These are phyloP conservation scores for Corynascus novoguineensis DNA, from an alignment of 495 filamentous ascomycete species.

Conservation along the genomic window DNA sequence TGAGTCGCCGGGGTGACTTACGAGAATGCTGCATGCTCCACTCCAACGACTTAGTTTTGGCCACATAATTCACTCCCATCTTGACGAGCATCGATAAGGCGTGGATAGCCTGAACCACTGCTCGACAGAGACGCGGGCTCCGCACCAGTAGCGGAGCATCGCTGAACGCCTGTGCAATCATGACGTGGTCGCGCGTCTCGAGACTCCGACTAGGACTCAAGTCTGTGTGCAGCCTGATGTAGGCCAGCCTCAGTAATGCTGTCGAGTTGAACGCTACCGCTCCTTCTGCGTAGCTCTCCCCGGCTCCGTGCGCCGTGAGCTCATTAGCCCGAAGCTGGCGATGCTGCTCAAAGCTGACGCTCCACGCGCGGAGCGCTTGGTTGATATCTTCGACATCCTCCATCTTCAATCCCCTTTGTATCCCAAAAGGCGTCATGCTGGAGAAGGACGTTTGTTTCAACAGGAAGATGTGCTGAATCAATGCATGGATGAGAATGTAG, in stretches of 20 bases:
- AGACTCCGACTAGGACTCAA: conserved; percentile 57
- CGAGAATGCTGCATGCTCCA: conserved; percentile 68
- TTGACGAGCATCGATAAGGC: conserved; percentile 63
- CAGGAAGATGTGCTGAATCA: conserved; percentile 65
- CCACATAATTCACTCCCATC: conserved; percentile 62
- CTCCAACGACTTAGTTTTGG: conserved; percentile 59
- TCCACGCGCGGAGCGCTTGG: conserved; percentile 59
- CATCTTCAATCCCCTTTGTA: conserved; percentile 42
- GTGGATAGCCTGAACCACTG: conserved; percentile 63
- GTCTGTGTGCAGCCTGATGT: conserved; percentile 63
- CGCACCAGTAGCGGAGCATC: conserved; percentile 55
- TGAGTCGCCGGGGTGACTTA: conserved; percentile 25
- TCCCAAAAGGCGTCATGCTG: conserved; percentile 39
- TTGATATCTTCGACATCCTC: conserved; percentile 53
- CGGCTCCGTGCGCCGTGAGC: conserved; percentile 25
- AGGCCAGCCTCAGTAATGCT: conserved; percentile 59
- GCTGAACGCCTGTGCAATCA: conserved; percentile 54
- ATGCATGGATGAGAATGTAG: conserved; percentile 61
- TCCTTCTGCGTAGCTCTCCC: conserved; percentile 48
- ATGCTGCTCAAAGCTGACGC: conserved; percentile 55
- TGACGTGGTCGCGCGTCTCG: conserved; percentile 55
- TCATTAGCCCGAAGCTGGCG: conserved; percentile 38
- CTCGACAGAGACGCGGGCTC: conserved; percentile 51
- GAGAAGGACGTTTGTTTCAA: conserved; percentile 54
- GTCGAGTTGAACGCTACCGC: conserved; percentile 63